Conservation (phyloP, 768 basidiomycete genomes). For the Mycena crocata region DNA sequence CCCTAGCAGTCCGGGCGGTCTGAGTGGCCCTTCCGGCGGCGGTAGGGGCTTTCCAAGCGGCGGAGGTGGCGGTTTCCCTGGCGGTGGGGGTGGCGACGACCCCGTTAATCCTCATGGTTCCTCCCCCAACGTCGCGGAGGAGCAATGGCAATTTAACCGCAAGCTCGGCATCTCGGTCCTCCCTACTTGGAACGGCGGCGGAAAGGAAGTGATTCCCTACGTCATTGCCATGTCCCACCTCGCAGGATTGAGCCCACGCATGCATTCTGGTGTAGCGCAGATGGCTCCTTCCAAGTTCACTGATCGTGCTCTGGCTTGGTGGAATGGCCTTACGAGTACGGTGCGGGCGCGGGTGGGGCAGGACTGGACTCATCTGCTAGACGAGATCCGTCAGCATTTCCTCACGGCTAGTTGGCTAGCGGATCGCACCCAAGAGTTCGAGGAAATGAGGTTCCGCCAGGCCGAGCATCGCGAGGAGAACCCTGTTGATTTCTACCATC, state of each 20-base stretch:
- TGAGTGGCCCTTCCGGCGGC: neutral
- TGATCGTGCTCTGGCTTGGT: slow-evolving; percentile 4
- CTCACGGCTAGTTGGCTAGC: neutral
- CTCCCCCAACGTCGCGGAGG: too few species aligned
- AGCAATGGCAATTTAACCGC: slow-evolving; percentile 12
- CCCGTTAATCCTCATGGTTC: neutral
- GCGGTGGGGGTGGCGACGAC: neutral
- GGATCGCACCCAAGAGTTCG: neutral
- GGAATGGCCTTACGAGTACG: neutral
- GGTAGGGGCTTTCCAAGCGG: neutral
- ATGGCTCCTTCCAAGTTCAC: slow-evolving; percentile 8
- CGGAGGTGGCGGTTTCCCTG: neutral
- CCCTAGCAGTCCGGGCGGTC: neutral
- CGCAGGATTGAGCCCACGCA: neutral
- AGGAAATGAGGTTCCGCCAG: slow-evolving; percentile 19
- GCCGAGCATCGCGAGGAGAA: neutral
- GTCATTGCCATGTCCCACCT: neutral
- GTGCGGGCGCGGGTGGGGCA: too few species aligned
- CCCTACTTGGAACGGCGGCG: neutral
- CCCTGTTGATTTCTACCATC: slow-evolving; percentile 11
- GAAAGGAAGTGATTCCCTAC: neutral
- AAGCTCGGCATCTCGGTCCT: neutral
- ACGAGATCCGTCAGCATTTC: neutral
- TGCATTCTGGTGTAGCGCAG: neutral
- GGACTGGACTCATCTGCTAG: neutral